Evolutionary conservation across 306 rosid species (phyloP), one percentile per base, ranked within the genome.

Genomic region (Quercus glauca): DNA sequence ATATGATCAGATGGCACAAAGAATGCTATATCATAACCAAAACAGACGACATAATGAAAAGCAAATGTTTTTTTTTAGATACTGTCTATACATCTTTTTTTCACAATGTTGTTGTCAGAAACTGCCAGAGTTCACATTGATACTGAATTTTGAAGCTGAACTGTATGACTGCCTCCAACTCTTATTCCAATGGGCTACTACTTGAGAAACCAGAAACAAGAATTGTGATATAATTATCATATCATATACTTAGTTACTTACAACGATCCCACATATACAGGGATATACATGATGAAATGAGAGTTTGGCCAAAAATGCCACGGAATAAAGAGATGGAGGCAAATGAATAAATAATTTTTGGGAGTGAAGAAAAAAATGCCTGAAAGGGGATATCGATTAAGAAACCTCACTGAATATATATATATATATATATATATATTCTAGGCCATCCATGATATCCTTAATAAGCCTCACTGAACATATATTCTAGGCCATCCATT

Each of bases 401-500:
- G 31, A 41, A 63, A 21, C 51, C 49, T 55, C 49, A 83, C 78
- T 79, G 67, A 67, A 29, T 41, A 37, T 37, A 6, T 37, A 6
- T 35, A 33, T 33, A 33, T 33, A 33, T 33, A 31, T 51, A 33
- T 37, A 37, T 37, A 55, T 37, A 9, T 19, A 78, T 63, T 78
- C 75, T 60, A 90, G 80, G 18, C 96, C 96, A 80, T 89, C 96
- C 85, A 89, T 84, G 56, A 91, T 79, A 86, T 91, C 96, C 84
- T 86, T 81, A 55, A 14, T 29, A 41, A 57, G 28, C 51, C 53
- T 55, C 49, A 83, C 78, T 79, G 67, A 51, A 29, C 37, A 55
- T 28, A 6, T 19, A 78, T 63, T 78, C 75, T 60, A 90, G 80
- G 18, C 91, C 92, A 81, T 90, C 96, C 85, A 89, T 85, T 43